Evolutionary conservation across 331 rosid genomes (phyloP).

Genomic region (Rosa hybrid): DNA sequence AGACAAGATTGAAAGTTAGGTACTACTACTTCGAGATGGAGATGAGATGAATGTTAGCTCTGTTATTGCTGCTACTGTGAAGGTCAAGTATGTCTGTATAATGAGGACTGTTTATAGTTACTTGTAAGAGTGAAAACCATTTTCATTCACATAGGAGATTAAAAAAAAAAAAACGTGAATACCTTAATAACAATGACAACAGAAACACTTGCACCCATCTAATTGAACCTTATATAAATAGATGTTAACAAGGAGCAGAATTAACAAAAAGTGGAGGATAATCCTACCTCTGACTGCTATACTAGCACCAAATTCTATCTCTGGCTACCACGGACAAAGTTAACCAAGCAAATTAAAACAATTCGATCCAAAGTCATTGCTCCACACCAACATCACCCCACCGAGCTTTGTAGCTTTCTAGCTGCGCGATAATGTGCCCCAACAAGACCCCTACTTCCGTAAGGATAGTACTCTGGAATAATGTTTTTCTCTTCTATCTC

Average conservation of each 20-base stretch:
- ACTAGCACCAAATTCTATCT: background rate
- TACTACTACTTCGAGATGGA: too few species aligned
- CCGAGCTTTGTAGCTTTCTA: slow-evolving; percentile 52
- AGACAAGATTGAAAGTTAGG: too few species aligned
- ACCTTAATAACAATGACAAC: background rate
- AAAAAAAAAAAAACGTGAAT: too few species aligned
- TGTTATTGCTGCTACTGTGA: too few species aligned
- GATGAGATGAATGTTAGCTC: too few species aligned
- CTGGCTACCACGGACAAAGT: background rate
- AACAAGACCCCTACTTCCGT: slow-evolving; percentile 88
- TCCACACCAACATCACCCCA: slow-evolving; percentile 83
- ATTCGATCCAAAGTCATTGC: slow-evolving; percentile 19
- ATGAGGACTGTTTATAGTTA: too few species aligned
- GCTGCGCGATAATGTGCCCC: slow-evolving; percentile 95
- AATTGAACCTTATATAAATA: background rate
- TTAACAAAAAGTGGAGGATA: background rate
- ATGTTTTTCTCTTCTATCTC: slow-evolving; percentile 76
- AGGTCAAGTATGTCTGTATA: too few species aligned
- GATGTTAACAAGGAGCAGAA: background rate
- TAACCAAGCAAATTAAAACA: background rate
- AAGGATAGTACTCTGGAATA: slow-evolving; percentile 82
- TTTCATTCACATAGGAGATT: too few species aligned
- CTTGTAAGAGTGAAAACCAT: too few species aligned
- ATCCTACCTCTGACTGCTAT: slow-evolving; percentile 3
- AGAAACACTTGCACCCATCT: background rate